A percentile compares a stretch with the other conserved stretches of the same genome.
Evolutionary conservation across 164 flowering plant genomes (phyloP).

Genomic region (Santalum album): DNA sequence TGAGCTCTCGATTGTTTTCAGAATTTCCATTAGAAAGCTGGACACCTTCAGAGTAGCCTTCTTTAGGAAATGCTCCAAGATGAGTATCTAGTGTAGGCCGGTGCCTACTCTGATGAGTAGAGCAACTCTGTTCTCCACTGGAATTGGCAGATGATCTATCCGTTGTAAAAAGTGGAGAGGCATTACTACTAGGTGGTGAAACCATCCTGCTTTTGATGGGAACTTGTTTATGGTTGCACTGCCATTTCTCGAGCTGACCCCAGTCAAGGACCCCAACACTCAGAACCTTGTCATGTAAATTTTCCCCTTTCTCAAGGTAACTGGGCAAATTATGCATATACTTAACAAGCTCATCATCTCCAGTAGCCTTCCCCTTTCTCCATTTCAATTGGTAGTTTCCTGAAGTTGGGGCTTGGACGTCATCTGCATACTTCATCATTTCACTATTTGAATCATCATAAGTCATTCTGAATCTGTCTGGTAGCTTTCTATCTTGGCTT

Average conservation of each 20-base stretch:
- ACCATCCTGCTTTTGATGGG: background rate
- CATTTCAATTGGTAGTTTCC: background rate
- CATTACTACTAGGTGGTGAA: conserved; percentile 28
- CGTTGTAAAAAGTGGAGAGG: conserved; percentile 26
- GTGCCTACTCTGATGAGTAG: conserved; percentile 16
- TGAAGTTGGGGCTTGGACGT: background rate
- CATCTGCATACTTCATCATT: background rate
- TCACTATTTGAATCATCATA: background rate
- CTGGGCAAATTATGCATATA: conserved; percentile 2
- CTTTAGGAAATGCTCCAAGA: conserved; percentile 16
- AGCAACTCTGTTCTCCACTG: conserved; percentile 25
- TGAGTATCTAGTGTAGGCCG: conserved; percentile 23
- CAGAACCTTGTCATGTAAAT: background rate
- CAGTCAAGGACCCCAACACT: conserved; percentile 5
- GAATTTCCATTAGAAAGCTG: background rate
- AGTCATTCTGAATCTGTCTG: background rate
- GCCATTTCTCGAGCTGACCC: conserved; percentile 3
- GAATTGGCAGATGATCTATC: conserved; percentile 32
- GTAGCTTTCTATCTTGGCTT: background rate
- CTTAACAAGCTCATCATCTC: conserved; percentile 1
- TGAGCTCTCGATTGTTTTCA: conserved; percentile 5
- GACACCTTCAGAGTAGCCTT: background rate
- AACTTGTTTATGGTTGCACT: background rate
- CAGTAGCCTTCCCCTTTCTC: background rate
- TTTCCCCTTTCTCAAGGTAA: background rate